Evolutionary conservation across 768 basidiomycete genomes (phyloP), one percentile per base, ranked within the genome.

Genomic region (Termitomyces sp.): DNA sequence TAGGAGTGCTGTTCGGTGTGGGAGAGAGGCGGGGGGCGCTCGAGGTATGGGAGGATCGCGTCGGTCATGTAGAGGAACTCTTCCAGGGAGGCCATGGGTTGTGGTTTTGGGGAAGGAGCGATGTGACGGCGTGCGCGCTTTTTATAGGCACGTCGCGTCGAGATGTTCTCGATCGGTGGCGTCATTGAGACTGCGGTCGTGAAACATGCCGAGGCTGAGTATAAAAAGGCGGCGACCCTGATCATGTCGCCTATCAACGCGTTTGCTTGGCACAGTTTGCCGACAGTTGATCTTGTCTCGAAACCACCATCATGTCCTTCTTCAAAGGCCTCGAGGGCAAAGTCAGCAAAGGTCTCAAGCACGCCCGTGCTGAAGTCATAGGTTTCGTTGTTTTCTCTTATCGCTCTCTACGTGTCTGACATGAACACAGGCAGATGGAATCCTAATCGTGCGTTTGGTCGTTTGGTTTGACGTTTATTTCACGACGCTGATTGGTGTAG

Each of bases 361-460:
- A 81, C 65, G 75, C 78, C 39, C 75, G 81, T 11, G 70, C 68
- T 57, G 78, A 81, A 66, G 73, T 76, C 3, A 75, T 75, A 24
- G 74, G 74, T 71, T n/a, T 2, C 28, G 28, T 69, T n/a, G n/a
- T n/a, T n/a, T 65, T 44, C 7, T 42, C n/a, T 18, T 2, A 5
- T 24, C 0, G 0, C 4, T 38, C 1, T 42, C n/a, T n/a, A n/a
- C n/a, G n/a, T n/a, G n/a, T n/a, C n/a, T n/a, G n/a, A n/a, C n/a
- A n/a, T n/a, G n/a, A n/a, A n/a, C n/a, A n/a, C n/a, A 82, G 82
- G 82, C 24, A 63, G 73, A 13, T 69, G 73, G 65, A 77, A 81
- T 58, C 81, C 82, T 1, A 82, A 84, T 68, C 78, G 82, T 81
- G 65, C 20, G 78, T 67, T n/a, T 11, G 7, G 11, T 11, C n/a